phyloP scores from a whole-genome alignment of 1,139 yeast genomes.

The Yamadazyma blattariae region DNA sequence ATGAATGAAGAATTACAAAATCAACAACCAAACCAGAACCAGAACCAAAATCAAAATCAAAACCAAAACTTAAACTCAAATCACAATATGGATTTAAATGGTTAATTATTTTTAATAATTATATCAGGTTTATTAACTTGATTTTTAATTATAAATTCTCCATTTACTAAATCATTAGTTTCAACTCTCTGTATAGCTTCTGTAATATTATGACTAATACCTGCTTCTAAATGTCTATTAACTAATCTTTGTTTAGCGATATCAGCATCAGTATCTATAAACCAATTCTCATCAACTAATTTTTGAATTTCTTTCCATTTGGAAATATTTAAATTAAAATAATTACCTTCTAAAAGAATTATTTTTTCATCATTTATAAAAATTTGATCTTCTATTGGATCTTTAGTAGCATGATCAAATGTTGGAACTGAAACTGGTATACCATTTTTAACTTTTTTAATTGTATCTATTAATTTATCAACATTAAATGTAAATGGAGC shows the following conservation, averaged over 20 bases:
- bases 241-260: conserved; percentile 59
- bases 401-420: conserved; percentile 51
- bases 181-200: conserved; percentile 64
- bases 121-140: conserved; percentile 18
- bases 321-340: conserved; percentile 47
- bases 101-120: conserved; percentile 4
- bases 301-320: conserved; percentile 48
- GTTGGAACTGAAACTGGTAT: conserved; percentile 3
- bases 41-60: too few species aligned
- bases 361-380: conserved; percentile 41
- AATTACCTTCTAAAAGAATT: conserved; percentile 63
- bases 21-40: too few species aligned
- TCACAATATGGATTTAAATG: too few species aligned
- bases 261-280: conserved; percentile 41
- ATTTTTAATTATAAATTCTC: conserved; percentile 46
- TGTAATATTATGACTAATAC: conserved; percentile 51
- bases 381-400: conserved; percentile 56
- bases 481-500: conserved; percentile 86
- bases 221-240: conserved; percentile 65
- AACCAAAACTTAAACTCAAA: not conserved
- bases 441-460: conserved; percentile 16
- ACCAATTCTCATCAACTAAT: conserved; percentile 42
- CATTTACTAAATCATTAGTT: conserved; percentile 68
- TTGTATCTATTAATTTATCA: conserved; percentile 24
- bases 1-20: not conserved